Percentiles rank a stretch among this genome's conserved stretches.
Evolutionary conservation across 306 rosid genomes (phyloP).

Genomic region (Quercus cerris): DNA sequence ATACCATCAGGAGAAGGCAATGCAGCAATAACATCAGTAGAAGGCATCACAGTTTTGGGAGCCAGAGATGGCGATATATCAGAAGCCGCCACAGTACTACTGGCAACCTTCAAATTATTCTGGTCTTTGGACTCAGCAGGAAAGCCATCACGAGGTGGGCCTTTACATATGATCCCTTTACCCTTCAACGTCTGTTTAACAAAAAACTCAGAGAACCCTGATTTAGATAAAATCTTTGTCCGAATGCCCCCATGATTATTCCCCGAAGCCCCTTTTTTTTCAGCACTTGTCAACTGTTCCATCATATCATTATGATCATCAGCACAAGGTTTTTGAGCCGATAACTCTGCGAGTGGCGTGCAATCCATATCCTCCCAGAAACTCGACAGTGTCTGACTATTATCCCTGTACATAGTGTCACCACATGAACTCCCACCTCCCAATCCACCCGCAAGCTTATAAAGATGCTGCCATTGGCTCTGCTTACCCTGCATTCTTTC

Average conservation of each 20-base stretch:
- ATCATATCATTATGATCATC: slow-evolving; percentile 48
- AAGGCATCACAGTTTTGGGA: slow-evolving; percentile 31
- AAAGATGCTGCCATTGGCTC: slow-evolving; percentile 62
- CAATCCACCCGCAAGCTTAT: slow-evolving; percentile 61
- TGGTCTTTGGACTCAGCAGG: slow-evolving; percentile 40
- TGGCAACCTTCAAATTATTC: slow-evolving; percentile 36
- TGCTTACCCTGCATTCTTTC: slow-evolving; percentile 41
- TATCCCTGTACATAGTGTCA: slow-evolving; percentile 37
- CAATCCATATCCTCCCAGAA: slow-evolving; percentile 48
- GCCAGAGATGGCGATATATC: slow-evolving; percentile 23
- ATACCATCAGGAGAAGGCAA: slow-evolving; percentile 30
- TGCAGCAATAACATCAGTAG: slow-evolving; percentile 4
- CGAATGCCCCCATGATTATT: slow-evolving; percentile 51
- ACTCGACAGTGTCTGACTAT: slow-evolving; percentile 43
- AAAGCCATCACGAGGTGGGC: slow-evolving; percentile 35
- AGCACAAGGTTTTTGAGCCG: slow-evolving; percentile 42
- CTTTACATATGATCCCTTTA: slow-evolving; percentile 67
- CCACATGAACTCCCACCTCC: slow-evolving; percentile 50
- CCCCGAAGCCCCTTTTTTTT: slow-evolving; percentile 41
- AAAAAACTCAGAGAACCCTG: slow-evolving; percentile 84
- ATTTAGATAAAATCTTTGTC: slow-evolving; percentile 78
- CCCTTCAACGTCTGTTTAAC: slow-evolving; percentile 74
- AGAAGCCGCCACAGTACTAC: slow-evolving; percentile 36
- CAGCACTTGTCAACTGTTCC: slow-evolving; percentile 44
- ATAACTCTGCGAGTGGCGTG: slow-evolving; percentile 40